Evolutionary conservation across 2,329 filamentous ascomycete genomes (phyloP).

Genomic region (Mycocentrospora acerina): DNA sequence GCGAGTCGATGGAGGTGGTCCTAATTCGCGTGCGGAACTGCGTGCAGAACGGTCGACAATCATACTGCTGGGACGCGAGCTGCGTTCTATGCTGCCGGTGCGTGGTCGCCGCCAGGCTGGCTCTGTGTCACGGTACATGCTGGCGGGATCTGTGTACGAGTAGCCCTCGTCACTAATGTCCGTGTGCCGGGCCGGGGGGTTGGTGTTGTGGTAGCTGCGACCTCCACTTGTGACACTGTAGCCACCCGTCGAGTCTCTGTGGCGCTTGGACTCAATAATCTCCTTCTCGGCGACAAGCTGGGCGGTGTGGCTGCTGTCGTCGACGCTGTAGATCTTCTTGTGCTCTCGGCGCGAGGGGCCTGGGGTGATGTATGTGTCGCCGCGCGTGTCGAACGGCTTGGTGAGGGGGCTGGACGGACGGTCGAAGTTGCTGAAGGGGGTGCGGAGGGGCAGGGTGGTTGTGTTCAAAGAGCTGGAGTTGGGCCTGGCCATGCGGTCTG

Average conservation of each 20-base stretch:
- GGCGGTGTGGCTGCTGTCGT: conserved; percentile 44
- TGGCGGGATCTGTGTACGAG: conserved; percentile 53
- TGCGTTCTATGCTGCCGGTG: conserved; percentile 49
- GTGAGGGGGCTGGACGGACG: conserved; percentile 47
- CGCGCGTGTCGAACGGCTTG: conserved; percentile 35
- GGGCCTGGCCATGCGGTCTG: conserved; percentile 38
- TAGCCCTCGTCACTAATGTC: conserved; percentile 47
- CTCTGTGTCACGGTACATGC: conserved; percentile 55
- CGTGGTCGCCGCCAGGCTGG: conserved; percentile 49
- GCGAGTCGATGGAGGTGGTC: conserved; percentile 67
- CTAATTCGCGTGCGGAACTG: conserved; percentile 39
- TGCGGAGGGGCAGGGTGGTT: conserved; percentile 31
- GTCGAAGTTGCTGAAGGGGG: conserved; percentile 28
- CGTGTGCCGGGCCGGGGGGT: conserved; percentile 24
- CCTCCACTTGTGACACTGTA: conserved; percentile 35
- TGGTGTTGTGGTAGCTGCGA: conserved; percentile 31
- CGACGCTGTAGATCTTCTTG: conserved; percentile 53
- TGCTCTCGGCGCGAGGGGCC: conserved; percentile 37
- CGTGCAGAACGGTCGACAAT: conserved; percentile 41
- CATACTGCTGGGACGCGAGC: conserved; percentile 49
- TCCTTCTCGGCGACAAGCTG: conserved; percentile 43
- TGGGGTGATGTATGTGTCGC: conserved; percentile 43
- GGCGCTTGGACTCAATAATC: conserved; percentile 35
- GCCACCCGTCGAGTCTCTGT: conserved; percentile 23
- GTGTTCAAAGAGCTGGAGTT: conserved; percentile 30